These are phyloP conservation scores for Coemansia sp. DNA, from an alignment of 192 early-diverging fungal genomes.

Conservation along the genomic window DNA sequence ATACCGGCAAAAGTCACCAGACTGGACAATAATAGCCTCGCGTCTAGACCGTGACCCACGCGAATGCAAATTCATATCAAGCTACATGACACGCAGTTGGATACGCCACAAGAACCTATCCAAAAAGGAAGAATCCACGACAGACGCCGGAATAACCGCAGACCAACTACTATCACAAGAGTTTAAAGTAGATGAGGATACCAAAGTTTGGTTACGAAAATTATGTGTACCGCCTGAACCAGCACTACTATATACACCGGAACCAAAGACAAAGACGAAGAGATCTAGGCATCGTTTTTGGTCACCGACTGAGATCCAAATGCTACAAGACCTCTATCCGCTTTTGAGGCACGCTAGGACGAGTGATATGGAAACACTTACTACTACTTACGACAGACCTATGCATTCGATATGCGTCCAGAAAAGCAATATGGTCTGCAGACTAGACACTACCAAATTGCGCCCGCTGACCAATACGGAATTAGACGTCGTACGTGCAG, in stretches of 20 bases:
- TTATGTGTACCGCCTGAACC: background rate
- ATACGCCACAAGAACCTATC: background rate
- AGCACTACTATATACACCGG: background rate
- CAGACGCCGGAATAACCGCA: background rate
- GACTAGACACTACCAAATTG: too few relatives aligned
- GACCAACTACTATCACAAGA: background rate
- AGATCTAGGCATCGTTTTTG: background rate
- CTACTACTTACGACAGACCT: background rate
- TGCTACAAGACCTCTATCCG: slow-evolving; percentile 1
- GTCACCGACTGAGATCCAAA: background rate
- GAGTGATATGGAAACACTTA: background rate
- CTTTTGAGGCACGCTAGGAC: background rate
- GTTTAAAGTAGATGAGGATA: background rate
- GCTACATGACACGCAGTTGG: slow-evolving; percentile 12
- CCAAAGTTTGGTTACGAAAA: background rate
- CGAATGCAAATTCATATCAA: slow-evolving; percentile 13
- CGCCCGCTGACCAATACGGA: slow-evolving; percentile 5
- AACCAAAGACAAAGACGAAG: background rate
- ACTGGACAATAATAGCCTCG: slow-evolving; percentile 8
- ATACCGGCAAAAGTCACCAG: background rate
- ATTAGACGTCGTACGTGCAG: background rate
- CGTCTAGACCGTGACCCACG: slow-evolving; percentile 6
- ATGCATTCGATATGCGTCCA: background rate
- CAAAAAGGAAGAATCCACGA: background rate
- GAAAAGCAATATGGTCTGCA: background rate